Percentiles rank a stretch among this genome's conserved stretches.
Conservation (phyloP, 345 rosid species). For the Tarenaya hassleriana region DNA sequence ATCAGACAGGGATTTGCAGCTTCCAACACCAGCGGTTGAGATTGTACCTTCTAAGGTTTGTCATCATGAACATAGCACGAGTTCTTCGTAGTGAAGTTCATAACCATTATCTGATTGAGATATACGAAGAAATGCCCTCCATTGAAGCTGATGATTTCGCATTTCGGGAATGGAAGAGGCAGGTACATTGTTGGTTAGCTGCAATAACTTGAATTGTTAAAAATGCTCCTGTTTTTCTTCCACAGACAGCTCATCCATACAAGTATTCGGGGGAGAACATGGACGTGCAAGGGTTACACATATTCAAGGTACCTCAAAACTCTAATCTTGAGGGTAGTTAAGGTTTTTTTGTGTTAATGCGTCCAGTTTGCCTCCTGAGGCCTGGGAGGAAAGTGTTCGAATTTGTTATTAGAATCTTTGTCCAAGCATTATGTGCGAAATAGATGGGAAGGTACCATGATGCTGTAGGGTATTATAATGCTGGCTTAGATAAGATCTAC, state of each 20-base stretch:
- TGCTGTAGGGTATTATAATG: background rate
- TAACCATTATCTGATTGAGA: no score
- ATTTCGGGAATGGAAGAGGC: no score
- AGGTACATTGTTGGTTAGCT: no score
- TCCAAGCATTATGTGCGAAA: no score
- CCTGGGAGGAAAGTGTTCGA: background rate
- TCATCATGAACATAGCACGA: background rate
- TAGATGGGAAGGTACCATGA: no score
- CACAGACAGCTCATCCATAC: slow-evolving; percentile 59
- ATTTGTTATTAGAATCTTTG: background rate
- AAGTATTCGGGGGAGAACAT: slow-evolving; percentile 74
- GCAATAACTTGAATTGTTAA: slow-evolving; percentile 4
- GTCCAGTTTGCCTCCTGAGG: background rate
- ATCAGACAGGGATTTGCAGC: slow-evolving; percentile 62
- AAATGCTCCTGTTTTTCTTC: background rate
- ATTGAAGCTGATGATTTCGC: no score
- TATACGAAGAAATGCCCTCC: no score
- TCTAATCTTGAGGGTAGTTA: background rate
- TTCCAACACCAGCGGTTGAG: slow-evolving; percentile 84
- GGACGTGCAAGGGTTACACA: slow-evolving; percentile 52
- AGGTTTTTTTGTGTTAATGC: background rate
- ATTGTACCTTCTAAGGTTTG: slow-evolving; percentile 84
- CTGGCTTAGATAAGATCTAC: background rate
- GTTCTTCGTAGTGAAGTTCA: background rate
- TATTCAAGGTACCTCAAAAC: slow-evolving; percentile 56